phyloP scores from a whole-genome alignment of 106 monocot genomes.

The Dendrobium nobile region DNA sequence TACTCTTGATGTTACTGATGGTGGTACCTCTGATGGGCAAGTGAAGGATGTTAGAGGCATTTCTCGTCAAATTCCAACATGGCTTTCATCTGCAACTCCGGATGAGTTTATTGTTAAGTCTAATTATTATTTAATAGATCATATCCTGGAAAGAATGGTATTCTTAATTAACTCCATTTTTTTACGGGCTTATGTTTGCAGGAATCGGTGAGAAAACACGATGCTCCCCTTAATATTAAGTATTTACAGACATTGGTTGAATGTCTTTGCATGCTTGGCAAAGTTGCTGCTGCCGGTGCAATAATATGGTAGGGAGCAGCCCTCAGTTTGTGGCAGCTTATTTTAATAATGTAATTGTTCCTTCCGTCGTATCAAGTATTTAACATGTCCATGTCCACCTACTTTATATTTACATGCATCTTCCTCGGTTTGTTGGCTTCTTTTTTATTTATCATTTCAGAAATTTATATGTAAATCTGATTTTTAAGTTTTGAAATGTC shows the following conservation, averaged over 20 bases:
- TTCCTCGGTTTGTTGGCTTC: neutral
- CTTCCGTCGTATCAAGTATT: neutral
- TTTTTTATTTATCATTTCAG: neutral
- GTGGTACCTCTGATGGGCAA: constrained; percentile 35
- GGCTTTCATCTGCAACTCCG: constrained; percentile 83
- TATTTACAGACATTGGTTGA: constrained; percentile 88
- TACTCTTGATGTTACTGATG: constrained; percentile 44
- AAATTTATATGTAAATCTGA: neutral
- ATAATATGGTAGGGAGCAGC: constrained; percentile 62
- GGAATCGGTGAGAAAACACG: constrained; percentile 91
- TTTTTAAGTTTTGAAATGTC: neutral
- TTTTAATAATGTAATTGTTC: constrained; percentile 1
- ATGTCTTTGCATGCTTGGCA: constrained; percentile 97
- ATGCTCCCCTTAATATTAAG: constrained; percentile 52
- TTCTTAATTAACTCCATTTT: constrained; percentile 5
- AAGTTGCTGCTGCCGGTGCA: constrained; percentile 98
- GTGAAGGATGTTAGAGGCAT: constrained; percentile 41
- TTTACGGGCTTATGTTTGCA: constrained; percentile 19
- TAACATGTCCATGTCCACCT: neutral
- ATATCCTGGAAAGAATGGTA: neutral
- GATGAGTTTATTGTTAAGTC: constrained; percentile 94
- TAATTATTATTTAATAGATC: neutral
- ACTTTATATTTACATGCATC: neutral
- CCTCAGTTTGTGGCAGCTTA: neutral
- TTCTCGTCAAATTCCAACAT: constrained; percentile 60